Evolutionary conservation across 768 basidiomycete genomes (phyloP), one percentile per base, ranked within the genome.

Genomic region (Lanmaoa pseudosensibilis): DNA sequence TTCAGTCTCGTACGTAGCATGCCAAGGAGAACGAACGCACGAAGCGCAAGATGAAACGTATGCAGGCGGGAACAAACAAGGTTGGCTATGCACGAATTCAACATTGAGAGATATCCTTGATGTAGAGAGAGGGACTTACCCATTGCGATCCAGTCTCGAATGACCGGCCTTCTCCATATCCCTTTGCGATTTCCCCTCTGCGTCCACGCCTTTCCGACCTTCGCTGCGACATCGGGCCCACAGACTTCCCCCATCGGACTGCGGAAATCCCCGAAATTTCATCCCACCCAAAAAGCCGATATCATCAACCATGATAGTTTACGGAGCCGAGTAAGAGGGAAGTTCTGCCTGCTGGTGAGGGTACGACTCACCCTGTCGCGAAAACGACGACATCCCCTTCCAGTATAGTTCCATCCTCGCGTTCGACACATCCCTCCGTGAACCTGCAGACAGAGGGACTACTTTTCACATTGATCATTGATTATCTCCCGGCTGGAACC

Each of bases 131-230:
- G 13, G 12, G 19, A 52, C 66, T 47, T 46, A 60, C 70, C 58
- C 62, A 65, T 55, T 40, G 61, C 66, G 33, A 70, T 52, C 66
- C 71, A 73, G 50, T 46, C 79, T 78, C 21, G 78, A 64, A 55
- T 74, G 63, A 8, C 67, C 69, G 1, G 64, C 43, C 64, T 64
- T 55, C 67, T 72, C 69, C 68, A 73, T 15, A 64, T 65, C 0
- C 81, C 81, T n/a, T 19, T 78, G 73, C 25, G 84, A 62, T 65
- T 89, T 86, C 2, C 86, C 85, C 70, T 92, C 85, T 38, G 74
- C 70, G 66, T 87, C 78, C 54, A 90, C 15, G 87, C 68, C n/a
- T 77, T 74, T 52, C 79, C 76, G 56, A 85, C 73, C 65, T 75
- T 73, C 38, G 73, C 59, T 2, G 71, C 75, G 10, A 82, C 65